Percentiles rank a stretch among this genome's conserved stretches.
phyloP scores from a whole-genome alignment of 2,329 filamentous ascomycete species.

The Fonsecaea monophora region DNA sequence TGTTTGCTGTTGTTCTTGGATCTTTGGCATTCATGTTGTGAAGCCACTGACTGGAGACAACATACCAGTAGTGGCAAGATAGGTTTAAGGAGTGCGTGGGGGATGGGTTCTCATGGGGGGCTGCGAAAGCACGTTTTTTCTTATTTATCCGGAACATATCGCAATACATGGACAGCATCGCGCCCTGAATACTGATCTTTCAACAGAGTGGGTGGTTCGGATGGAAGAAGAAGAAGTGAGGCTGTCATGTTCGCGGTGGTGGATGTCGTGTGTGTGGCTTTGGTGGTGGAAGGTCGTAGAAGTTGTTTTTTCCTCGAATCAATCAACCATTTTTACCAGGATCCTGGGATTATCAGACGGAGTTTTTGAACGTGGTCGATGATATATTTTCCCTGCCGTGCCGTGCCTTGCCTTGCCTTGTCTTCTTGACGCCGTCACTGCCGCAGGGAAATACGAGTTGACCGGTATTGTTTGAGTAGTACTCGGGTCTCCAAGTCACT shows the following conservation, averaged over 20 bases:
- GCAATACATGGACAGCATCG: constrained; percentile 11
- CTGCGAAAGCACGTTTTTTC: not conserved
- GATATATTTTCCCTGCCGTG: too few relatives aligned
- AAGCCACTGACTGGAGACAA: constrained; percentile 7
- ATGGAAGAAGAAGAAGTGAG: not conserved
- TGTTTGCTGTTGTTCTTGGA: constrained; percentile 29
- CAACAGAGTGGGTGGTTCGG: not conserved
- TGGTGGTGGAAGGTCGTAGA: not conserved
- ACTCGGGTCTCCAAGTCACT: too few relatives aligned
- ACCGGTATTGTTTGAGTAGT: too few relatives aligned
- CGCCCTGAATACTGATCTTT: not conserved
- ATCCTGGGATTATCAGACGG: not conserved
- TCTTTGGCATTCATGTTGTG: constrained; percentile 33
- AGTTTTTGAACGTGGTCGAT: not conserved
- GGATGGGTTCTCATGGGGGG: constrained; percentile 2
- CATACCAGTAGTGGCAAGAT: not conserved
- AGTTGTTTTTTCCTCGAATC: not conserved
- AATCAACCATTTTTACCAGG: not conserved
- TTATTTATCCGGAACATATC: constrained; percentile 17
- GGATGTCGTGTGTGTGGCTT: not conserved
- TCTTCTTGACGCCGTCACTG: too few relatives aligned
- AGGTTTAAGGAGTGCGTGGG: constrained; percentile 6
- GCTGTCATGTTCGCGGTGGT: not conserved
- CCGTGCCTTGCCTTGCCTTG: too few relatives aligned
- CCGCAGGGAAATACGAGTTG: too few relatives aligned